Base-by-base conservation (phyloP, 805 yeast genomes). In the Zygosaccharomyces pseudorouxii region DNA sequence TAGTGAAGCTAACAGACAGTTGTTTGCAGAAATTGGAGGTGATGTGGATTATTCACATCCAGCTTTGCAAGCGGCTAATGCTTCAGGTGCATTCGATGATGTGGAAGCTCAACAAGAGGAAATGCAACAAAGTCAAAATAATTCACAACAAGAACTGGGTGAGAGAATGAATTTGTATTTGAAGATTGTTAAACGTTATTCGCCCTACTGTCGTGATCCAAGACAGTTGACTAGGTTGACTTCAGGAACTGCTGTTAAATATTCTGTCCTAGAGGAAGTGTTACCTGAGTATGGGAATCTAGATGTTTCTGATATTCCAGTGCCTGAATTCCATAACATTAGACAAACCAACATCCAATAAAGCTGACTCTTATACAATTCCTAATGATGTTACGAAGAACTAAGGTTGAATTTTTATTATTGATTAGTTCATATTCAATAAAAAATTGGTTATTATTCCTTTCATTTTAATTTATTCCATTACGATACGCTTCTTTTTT, bases 151-250 rank as follows among this genome's bases (percentile, higher is more conserved):
- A 22, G 69, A 64, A 42, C 54, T 61, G 33, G 65, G 71, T 16
- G 75, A 73, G 35, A 73, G 88, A 65, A 73, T 74, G 52, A 70
- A 73, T 31, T 65, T 81, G 23, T 82, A 81, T 63, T 73, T 79
- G 64, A 71, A 77, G 46, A 68, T 82, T 50, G 77, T 81, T 60
- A 75, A 77, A 54, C 59, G 72, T 37, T 80, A 75, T 53, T 71
- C 78, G 4, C 70, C 71, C 11, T 76, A 67, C 54, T 75, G 78
- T 52, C 73, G 75, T 53, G 74, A 75, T 38, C 64, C 76, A 33
- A 73, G 74, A 44, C 77, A 74, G 52, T 69, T 74, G 53, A 73
- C 75, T 45, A 71, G 73, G 51, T 65, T 74, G 48, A 68, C 76
- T 28, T 65, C 73, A 36, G 73, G 74, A 45, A 78, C 76, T 29